Evolutionary conservation across 1,139 yeast genomes (phyloP), one percentile per base, ranked within the genome.

Genomic region (Taphrina populina): DNA sequence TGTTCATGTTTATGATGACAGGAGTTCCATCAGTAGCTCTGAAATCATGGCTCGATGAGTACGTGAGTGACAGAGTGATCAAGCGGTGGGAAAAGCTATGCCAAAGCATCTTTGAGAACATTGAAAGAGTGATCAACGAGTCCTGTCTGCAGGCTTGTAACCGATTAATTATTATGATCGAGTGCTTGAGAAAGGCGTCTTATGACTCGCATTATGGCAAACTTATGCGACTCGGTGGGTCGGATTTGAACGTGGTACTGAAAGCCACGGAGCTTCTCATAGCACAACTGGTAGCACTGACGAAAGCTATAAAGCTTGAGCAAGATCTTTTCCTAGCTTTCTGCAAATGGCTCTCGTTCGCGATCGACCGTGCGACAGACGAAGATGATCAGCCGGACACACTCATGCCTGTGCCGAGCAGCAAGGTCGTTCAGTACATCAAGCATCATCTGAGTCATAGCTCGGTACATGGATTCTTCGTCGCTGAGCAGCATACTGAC

Each of bases 71-170:
- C 59, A 70, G 64, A 11, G 45, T 39, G 17, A 20, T 79, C 29
- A 81, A 79, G 60, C 72, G 77, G 60, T 76, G 88, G 76, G 69
- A 70, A 2, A 76, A 75, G 57, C 57, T 76, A 23, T 83, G 84
- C 0, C 71, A 72, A 46, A 64, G 73, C 0, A 70, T 74, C 2
- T 80, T 76, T 62, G 84, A 81, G 40, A 65, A 66, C 41, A 68
- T 76, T 0, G 68, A 81, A 52, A 74, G 76, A 55, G 65, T 70
- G 1, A 61, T 78, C 1, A 76, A 76, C 59, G 73, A 76, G 45
- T 74, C 75, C 46, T 61, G 83, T 20, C 71, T 83, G 3, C 81
- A 84, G 1, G 75, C 78, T 0, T 64, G 79, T 47, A 92, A 85
- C 61, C 74, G 83, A 57, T 63, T 82, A 19, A 66, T 83, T 1